Conservation (phyloP, 768 basidiomycete species). For the Lanmaoa rubissima region DNA sequence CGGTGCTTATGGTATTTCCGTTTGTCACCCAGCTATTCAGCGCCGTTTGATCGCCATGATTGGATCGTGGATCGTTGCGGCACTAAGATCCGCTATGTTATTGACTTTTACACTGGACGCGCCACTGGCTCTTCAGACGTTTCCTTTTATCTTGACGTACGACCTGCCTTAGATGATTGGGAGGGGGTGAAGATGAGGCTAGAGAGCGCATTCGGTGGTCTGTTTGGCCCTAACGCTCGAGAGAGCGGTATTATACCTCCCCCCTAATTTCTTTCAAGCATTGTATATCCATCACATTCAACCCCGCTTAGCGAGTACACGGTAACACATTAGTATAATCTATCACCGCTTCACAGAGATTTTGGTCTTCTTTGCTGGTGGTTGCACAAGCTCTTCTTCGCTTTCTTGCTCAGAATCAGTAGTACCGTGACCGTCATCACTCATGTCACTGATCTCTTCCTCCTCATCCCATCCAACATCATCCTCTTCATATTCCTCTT, state of each 20-base stretch:
- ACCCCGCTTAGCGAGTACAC: constrained; percentile 5
- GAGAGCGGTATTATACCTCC: constrained; percentile 19
- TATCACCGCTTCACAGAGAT: constrained; percentile 46
- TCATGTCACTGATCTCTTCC: constrained; percentile 61
- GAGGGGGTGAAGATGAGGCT: constrained; percentile 87
- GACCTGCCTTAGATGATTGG: constrained; percentile 93
- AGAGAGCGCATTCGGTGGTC: constrained; percentile 49
- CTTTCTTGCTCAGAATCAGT: constrained; percentile 43
- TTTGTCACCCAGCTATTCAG: constrained; percentile 62
- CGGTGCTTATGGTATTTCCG: background rate
- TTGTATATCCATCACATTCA: constrained; percentile 7
- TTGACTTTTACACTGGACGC: constrained; percentile 95
- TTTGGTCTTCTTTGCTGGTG: constrained; percentile 57
- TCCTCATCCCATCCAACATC: constrained; percentile 55
- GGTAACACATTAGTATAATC: constrained; percentile 9
- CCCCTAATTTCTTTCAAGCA: constrained; percentile 10
- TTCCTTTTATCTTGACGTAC: constrained; percentile 91
- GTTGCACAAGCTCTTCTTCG: constrained; percentile 47
- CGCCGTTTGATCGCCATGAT: constrained; percentile 96
- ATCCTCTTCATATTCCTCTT: constrained; percentile 36
- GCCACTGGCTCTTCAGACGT: constrained; percentile 47
- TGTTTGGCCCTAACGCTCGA: constrained; percentile 26
- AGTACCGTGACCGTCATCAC: constrained; percentile 43
- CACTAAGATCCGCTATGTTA: constrained; percentile 85
- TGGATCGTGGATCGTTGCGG: constrained; percentile 97